Conservation (phyloP, 2,329 filamentous ascomycete genomes). For the Fusarium sp. region DNA sequence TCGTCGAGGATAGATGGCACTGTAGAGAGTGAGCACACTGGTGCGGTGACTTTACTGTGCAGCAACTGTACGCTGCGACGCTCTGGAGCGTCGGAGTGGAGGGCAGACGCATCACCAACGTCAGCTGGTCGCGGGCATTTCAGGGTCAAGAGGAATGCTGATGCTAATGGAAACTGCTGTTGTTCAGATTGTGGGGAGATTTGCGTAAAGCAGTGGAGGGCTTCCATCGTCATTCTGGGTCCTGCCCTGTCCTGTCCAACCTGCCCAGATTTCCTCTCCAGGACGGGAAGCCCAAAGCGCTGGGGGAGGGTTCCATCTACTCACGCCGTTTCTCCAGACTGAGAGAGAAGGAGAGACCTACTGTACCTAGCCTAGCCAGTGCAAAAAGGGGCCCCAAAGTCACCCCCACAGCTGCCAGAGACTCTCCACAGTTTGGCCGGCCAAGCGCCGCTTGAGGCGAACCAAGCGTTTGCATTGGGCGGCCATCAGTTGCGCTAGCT, state of each 20-base stretch:
- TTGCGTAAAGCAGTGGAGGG: slow-evolving; percentile 30
- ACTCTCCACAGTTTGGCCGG: slow-evolving; percentile 68
- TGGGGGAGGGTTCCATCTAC: slow-evolving; percentile 13
- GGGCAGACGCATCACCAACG: slow-evolving; percentile 30
- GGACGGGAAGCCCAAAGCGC: slow-evolving; percentile 33
- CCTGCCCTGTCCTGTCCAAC: not conserved
- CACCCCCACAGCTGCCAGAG: slow-evolving; percentile 26
- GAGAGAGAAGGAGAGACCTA: slow-evolving; percentile 3
- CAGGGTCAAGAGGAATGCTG: slow-evolving; percentile 21
- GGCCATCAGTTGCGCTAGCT: slow-evolving; percentile 25
- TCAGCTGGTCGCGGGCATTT: slow-evolving; percentile 30
- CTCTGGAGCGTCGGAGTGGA: slow-evolving; percentile 26
- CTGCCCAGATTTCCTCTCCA: slow-evolving; percentile 35
- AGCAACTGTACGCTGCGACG: slow-evolving; percentile 8
- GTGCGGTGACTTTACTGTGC: slow-evolving; percentile 14
- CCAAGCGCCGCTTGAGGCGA: slow-evolving; percentile 63
- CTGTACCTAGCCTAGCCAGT: not conserved
- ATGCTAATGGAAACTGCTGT: slow-evolving; percentile 32
- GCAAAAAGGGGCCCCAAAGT: slow-evolving; percentile 27
- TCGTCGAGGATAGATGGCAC: slow-evolving; percentile 32
- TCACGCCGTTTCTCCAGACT: slow-evolving; percentile 35
- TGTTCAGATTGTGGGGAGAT: slow-evolving; percentile 39
- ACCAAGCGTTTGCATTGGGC: slow-evolving; percentile 46
- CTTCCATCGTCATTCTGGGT: slow-evolving; percentile 31
- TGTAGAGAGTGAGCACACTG: slow-evolving; percentile 22